phyloP scores from a whole-genome alignment of 1,284 basidiomycete genomes.

The Boletus hoseneyae region DNA sequence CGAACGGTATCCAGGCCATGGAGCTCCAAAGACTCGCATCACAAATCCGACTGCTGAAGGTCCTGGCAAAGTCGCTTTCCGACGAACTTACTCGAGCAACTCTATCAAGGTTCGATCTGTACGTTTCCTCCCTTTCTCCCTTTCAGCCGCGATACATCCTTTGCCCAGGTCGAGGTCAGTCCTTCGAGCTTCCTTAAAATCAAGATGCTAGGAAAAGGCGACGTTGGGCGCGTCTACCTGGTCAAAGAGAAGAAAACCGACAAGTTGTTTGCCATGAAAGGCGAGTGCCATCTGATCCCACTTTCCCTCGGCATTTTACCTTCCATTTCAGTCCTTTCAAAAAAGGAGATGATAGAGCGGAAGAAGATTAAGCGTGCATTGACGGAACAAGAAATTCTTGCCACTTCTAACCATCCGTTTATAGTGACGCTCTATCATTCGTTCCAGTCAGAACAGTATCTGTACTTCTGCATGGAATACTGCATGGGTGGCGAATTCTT shows the following conservation, averaged over 20 bases:
- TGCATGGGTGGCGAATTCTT: constrained; percentile 99
- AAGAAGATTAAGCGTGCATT: constrained; percentile 97
- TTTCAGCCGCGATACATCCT: neutral
- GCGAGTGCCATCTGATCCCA: constrained; percentile 40
- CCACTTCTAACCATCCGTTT: constrained; percentile 95
- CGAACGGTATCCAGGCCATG: constrained; percentile 28
- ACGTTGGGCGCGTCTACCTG: constrained; percentile 95
- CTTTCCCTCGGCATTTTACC: constrained; percentile 29
- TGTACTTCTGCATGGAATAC: constrained; percentile 99
- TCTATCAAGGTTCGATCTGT: constrained; percentile 94
- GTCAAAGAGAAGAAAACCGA: constrained; percentile 94
- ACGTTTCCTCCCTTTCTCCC: constrained; percentile 18
- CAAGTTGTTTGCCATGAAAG: constrained; percentile 96
- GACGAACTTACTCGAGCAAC: constrained; percentile 94
- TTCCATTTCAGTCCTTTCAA: constrained; percentile 76
- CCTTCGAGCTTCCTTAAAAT: constrained; percentile 92
- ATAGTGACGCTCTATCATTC: constrained; percentile 97
- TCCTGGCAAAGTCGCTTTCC: constrained; percentile 72
- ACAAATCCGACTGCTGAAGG: constrained; percentile 43
- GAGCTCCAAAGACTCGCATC: constrained; percentile 40
- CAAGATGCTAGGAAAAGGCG: constrained; percentile 93
- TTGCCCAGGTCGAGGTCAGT: constrained; percentile 77
- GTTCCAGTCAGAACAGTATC: constrained; percentile 95
- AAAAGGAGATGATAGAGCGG: constrained; percentile 97
- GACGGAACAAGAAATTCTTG: constrained; percentile 95